Conservation (phyloP, 129 eudicot genomes). For the sunflower (Helianthus annuus) region DNA sequence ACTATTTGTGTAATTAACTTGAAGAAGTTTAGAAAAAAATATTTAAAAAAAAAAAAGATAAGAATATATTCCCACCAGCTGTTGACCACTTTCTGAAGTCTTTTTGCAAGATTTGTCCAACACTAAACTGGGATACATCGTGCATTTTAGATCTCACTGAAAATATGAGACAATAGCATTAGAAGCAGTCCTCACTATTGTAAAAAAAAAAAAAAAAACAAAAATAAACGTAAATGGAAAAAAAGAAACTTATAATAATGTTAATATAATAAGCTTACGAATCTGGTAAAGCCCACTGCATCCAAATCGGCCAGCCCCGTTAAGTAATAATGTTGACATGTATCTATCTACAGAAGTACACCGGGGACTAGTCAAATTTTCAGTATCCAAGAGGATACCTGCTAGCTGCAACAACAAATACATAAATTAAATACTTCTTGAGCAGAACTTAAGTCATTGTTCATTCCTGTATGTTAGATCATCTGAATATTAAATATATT, state of each 20-base stretch:
- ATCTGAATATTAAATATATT: too few relatives aligned
- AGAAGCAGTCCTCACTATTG: background rate
- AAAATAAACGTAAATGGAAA: background rate
- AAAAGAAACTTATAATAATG: background rate
- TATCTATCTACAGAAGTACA: conserved; percentile 61
- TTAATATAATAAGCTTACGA: conserved; percentile 43
- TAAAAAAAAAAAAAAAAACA: background rate
- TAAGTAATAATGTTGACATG: conserved; percentile 72
- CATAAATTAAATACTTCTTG: background rate
- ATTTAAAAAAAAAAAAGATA: conserved; percentile 5
- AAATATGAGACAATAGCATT: conserved; percentile 3
- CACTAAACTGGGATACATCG: conserved; percentile 44
- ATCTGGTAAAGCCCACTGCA: conserved; percentile 71
- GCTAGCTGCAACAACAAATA: conserved; percentile 58
- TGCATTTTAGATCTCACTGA: conserved; percentile 62
- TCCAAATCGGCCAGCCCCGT: conserved; percentile 83
- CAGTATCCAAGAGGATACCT: conserved; percentile 78
- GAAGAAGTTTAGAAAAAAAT: background rate
- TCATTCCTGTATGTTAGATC: too few relatives aligned
- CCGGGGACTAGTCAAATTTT: conserved; percentile 50
- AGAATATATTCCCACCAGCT: conserved; percentile 40
- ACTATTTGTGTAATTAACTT: background rate
- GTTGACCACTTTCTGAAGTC: conserved; percentile 67
- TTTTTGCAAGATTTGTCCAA: conserved; percentile 63
- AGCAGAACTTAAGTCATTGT: background rate